Conservation (phyloP, 2,329 filamentous ascomycete genomes). For the Pezicula neosporulosa region DNA sequence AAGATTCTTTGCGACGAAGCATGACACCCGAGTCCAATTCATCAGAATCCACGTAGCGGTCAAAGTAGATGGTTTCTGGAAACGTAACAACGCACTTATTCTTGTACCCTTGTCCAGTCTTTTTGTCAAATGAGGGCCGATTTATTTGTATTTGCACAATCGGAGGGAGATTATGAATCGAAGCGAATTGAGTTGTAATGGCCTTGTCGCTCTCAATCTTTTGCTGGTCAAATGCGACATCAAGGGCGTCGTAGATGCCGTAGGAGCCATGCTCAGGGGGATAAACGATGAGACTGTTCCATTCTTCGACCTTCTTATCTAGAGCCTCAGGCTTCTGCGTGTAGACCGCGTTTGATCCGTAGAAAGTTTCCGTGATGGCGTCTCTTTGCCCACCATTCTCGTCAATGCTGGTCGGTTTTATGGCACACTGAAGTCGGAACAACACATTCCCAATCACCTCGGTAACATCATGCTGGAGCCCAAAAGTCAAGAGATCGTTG, state of each 20-base stretch:
- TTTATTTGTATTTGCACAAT: conserved; percentile 89
- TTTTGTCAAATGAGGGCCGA: conserved; percentile 69
- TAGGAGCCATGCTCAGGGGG: conserved; percentile 45
- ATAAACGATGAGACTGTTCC: conserved; percentile 57
- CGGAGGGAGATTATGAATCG: conserved; percentile 74
- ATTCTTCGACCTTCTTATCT: conserved; percentile 38
- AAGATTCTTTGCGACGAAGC: conserved; percentile 63
- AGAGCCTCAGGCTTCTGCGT: conserved; percentile 47
- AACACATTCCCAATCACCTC: conserved; percentile 94
- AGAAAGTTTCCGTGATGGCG: conserved; percentile 68
- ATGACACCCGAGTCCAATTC: conserved; percentile 55
- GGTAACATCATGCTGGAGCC: conserved; percentile 83
- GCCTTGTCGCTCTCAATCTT: conserved; percentile 64
- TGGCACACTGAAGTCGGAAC: conserved; percentile 85
- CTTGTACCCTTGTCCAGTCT: conserved; percentile 59
- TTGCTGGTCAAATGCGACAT: conserved; percentile 80
- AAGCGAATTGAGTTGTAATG: conserved; percentile 60
- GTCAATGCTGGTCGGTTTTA: conserved; percentile 65
- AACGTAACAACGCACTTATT: conserved; percentile 75
- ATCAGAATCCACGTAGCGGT: conserved; percentile 76
- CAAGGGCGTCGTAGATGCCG: conserved; percentile 80
- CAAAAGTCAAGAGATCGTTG: conserved; percentile 30
- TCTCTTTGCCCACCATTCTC: conserved; percentile 73
- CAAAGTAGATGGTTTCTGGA: conserved; percentile 79
- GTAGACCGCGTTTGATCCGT: conserved; percentile 58